Conservation (phyloP, 495 filamentous ascomycete species). For the Darksidea phi region DNA sequence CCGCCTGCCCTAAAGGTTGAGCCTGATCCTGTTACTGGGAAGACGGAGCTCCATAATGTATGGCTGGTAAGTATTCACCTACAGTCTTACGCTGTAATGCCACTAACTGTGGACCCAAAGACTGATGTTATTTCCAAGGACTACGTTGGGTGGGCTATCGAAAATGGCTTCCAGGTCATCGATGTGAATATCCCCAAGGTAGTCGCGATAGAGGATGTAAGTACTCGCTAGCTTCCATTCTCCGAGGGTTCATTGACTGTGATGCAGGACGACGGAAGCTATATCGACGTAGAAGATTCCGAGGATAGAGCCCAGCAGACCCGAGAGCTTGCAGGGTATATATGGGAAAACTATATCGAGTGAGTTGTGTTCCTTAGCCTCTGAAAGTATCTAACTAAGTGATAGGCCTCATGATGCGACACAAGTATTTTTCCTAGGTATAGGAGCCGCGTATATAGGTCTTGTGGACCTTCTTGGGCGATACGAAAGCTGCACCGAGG, state of each 20-base stretch:
- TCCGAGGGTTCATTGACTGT: slow-evolving; percentile 1
- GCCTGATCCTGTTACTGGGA: slow-evolving; percentile 66
- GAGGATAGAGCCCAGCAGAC: slow-evolving; percentile 47
- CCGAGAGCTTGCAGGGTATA: slow-evolving; percentile 74
- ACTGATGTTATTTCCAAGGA: slow-evolving; percentile 66
- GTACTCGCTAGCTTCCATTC: slow-evolving; percentile 17
- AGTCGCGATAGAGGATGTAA: slow-evolving; percentile 46
- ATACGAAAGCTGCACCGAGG: slow-evolving; percentile 28
- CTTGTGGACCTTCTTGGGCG: slow-evolving; percentile 48
- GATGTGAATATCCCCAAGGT: slow-evolving; percentile 61
- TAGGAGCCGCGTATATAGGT: slow-evolving; percentile 58
- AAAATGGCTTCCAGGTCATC: slow-evolving; percentile 72
- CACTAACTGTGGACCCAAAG: slow-evolving; percentile 52
- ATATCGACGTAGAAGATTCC: slow-evolving; percentile 22
- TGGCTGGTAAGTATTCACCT: slow-evolving; percentile 68
- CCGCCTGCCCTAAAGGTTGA: slow-evolving; percentile 68
- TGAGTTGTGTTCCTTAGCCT: slow-evolving; percentile 37
- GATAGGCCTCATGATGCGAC: slow-evolving; percentile 60
- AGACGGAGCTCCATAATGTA: slow-evolving; percentile 75
- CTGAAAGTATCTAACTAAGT: slow-evolving; percentile 1
- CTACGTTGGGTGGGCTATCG: slow-evolving; percentile 79
- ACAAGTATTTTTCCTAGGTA: slow-evolving; percentile 77
- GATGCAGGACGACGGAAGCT: slow-evolving; percentile 31
- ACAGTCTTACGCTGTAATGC: slow-evolving; percentile 45
- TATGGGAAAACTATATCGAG: slow-evolving; percentile 98